Evolutionary conservation across 129 eudicot species (phyloP), one percentile per base, ranked within the genome.

Genomic region (Tanacetum coccineum): DNA sequence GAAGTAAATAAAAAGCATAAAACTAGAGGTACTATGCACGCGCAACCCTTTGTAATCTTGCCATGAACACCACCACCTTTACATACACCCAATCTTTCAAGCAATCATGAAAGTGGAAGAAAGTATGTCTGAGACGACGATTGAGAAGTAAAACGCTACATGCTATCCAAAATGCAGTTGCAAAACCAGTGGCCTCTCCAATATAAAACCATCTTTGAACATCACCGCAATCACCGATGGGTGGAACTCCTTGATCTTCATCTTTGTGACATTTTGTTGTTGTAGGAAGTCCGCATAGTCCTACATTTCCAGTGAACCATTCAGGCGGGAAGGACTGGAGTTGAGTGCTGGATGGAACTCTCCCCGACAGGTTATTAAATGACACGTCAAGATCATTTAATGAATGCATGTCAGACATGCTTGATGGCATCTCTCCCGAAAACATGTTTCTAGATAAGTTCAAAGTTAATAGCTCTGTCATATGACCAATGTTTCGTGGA

Each of bases 371-470:
- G 21, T 52, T 69, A 40, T 69, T 55, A 14, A 0, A 69, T 2
- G 73, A 55, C 39, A 69, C 44, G 0, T 69, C 73, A 0, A 69
- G 40, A 45, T 69, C 55, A 13, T 22, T 0, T 22, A 68, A 13
- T 5, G 6, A 61, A 19, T 25, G 9, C 52, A 83, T 52, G 0
- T 32, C 44, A 28, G 74, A 42, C 53, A 83, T 36, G 58, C 70
- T 49, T 18, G 28, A 1, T 13, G 88, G 85, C 15, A 83, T 79
- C 11, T 2, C 20, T 6, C 88, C 82, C 0, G 68, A 68, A 47
- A 79, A 48, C 10, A 55, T 62, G 61, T 83, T 83, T 52, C 73
- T 65, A 6, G 82, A 76, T 36, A 80, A 36, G 56, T 80, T 85
- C n/a, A 80, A 67, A 21, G 21, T 25, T 6, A 15, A 15, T 19